These are phyloP conservation scores for Cutaneotrichosporon sp. DNA, from an alignment of 1,284 basidiomycete species.

Conservation along the genomic window DNA sequence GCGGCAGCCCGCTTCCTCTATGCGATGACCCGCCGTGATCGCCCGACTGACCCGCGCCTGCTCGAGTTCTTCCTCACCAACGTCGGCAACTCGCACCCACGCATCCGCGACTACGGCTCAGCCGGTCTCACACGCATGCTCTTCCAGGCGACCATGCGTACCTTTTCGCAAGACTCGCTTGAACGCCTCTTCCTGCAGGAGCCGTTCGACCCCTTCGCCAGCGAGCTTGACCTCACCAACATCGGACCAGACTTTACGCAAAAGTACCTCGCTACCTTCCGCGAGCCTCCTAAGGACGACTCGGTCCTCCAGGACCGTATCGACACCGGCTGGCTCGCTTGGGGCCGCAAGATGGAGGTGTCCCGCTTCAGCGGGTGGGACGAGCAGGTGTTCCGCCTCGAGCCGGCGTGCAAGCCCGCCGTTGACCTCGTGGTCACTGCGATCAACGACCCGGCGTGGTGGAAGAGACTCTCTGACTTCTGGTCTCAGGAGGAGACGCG, in stretches of 20 bases:
- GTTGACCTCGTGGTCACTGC: slow-evolving; percentile 58
- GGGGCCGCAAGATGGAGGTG: slow-evolving; percentile 67
- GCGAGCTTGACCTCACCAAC: slow-evolving; percentile 53
- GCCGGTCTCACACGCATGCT: slow-evolving; percentile 67
- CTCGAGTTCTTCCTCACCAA: slow-evolving; percentile 66
- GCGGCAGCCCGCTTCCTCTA: slow-evolving; percentile 69
- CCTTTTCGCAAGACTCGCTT: slow-evolving; percentile 63
- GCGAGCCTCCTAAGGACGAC: slow-evolving; percentile 42
- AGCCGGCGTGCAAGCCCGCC: slow-evolving; percentile 58
- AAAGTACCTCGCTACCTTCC: slow-evolving; percentile 54
- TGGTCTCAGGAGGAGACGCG: slow-evolving; percentile 48
- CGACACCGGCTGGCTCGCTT: slow-evolving; percentile 77
- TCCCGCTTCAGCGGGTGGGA: slow-evolving; percentile 57
- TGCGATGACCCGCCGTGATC: slow-evolving; percentile 70
- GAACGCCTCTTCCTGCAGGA: slow-evolving; percentile 68
- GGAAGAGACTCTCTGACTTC: slow-evolving; percentile 44
- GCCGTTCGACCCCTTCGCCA: slow-evolving; percentile 68
- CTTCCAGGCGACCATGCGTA: slow-evolving; percentile 76
- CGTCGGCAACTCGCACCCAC: slow-evolving; percentile 71
- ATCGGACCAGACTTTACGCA: slow-evolving; percentile 52
- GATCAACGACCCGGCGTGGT: slow-evolving; percentile 59
- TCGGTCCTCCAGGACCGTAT: slow-evolving; percentile 62
- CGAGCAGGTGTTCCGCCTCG: slow-evolving; percentile 61
- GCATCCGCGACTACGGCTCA: slow-evolving; percentile 68
- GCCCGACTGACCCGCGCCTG: slow-evolving; percentile 59